Evolutionary conservation across 768 basidiomycete genomes (phyloP).

Genomic region (Mycena olivaceomarginata): DNA sequence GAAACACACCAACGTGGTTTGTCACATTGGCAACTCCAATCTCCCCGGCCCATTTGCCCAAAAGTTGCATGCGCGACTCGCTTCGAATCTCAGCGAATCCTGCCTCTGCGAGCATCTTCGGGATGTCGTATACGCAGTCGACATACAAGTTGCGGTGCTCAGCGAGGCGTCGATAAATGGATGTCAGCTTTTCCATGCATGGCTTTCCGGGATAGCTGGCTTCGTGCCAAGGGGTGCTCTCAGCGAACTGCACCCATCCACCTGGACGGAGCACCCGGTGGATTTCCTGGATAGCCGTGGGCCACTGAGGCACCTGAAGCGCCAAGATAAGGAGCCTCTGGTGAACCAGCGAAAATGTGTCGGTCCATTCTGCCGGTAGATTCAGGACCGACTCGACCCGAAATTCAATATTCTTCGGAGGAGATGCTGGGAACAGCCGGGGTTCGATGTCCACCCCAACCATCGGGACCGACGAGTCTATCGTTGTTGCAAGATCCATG

Average conservation of each 20-base stretch:
- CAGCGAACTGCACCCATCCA: slow-evolving; percentile 41
- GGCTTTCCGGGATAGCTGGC: slow-evolving; percentile 30
- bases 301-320: slow-evolving; percentile 39
- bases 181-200: slow-evolving; percentile 23
- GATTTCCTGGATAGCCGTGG: slow-evolving; percentile 30
- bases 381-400: slow-evolving; percentile 14
- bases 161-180: slow-evolving; percentile 16
- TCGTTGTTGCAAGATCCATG: slow-evolving; percentile 31
- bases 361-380: slow-evolving; percentile 37
- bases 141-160: slow-evolving; percentile 25
- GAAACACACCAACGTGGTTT: slow-evolving; percentile 6
- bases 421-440: slow-evolving; percentile 32
- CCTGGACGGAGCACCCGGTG: slow-evolving; percentile 41
- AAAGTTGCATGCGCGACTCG: slow-evolving; percentile 20
- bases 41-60: slow-evolving; percentile 36
- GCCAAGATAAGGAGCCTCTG: slow-evolving; percentile 37
- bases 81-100: slow-evolving; percentile 41
- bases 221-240: slow-evolving; percentile 6
- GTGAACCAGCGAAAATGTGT: slow-evolving; percentile 40
- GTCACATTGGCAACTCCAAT: slow-evolving; percentile 17
- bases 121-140: slow-evolving; percentile 27
- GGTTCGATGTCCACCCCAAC: slow-evolving; percentile 39
- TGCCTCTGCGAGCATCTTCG: slow-evolving; percentile 36
- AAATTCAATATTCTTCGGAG: slow-evolving; percentile 29
- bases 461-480: too few relatives aligned